Evolutionary conservation across 2,329 filamentous ascomycete genomes (phyloP).

Genomic region (Calonectria honghensis): DNA sequence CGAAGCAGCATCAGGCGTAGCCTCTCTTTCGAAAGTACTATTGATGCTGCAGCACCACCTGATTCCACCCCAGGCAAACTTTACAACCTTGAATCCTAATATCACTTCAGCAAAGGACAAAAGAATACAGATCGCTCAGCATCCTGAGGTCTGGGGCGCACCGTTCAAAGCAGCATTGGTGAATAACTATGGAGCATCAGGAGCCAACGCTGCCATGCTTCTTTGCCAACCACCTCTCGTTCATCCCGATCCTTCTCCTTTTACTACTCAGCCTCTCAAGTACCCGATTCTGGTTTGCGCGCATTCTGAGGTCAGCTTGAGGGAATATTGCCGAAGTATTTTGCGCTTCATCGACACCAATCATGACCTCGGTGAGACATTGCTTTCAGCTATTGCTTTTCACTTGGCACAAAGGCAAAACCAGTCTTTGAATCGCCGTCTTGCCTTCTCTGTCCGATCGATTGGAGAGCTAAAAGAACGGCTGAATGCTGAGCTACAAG

Average conservation of each 20-base stretch:
- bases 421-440: background rate
- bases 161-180: constrained; percentile 4
- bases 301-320: background rate
- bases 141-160: background rate
- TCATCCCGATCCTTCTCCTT: background rate
- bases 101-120: background rate
- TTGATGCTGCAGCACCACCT: background rate
- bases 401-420: background rate
- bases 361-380: background rate
- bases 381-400: background rate
- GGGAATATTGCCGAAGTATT: background rate
- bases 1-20: background rate
- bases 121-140: background rate
- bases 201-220: constrained; percentile 2
- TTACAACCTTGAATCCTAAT: background rate
- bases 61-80: constrained; percentile 1
- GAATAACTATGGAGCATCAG: background rate
- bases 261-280: background rate
- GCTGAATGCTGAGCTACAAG: background rate
- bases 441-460: background rate
- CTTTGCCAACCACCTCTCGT: background rate
- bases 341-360: background rate
- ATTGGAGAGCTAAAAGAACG: background rate
- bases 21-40: background rate
- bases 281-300: background rate